Percentiles rank a stretch among this genome's conserved stretches.
Conservation (phyloP, 2,329 filamentous ascomycete genomes). For the Coccinonectria pachysandricola region DNA sequence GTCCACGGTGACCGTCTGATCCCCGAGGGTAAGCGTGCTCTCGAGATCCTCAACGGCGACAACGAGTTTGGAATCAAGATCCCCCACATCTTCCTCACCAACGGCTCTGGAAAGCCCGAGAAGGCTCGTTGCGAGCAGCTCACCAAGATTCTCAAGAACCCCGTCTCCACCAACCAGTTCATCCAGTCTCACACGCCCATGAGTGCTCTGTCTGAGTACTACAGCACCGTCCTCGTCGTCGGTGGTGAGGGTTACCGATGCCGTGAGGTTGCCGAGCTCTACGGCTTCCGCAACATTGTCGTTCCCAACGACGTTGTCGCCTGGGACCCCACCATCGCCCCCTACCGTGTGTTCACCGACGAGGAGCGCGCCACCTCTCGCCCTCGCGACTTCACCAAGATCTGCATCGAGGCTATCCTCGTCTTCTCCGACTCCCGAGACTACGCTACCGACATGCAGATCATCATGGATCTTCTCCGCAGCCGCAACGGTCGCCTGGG, state of each 20-base stretch:
- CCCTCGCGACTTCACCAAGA: slow-evolving; percentile 61
- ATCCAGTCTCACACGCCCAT: slow-evolving; percentile 72
- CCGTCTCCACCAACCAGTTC: slow-evolving; percentile 42
- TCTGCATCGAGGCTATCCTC: slow-evolving; percentile 77
- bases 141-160: slow-evolving; percentile 31
- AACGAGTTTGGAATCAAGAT: slow-evolving; percentile 69
- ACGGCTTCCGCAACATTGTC: slow-evolving; percentile 70
- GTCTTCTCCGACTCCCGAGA: slow-evolving; percentile 89
- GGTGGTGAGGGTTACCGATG: slow-evolving; percentile 68
- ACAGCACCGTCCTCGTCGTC: slow-evolving; percentile 64
- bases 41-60: slow-evolving; percentile 61
- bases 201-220: slow-evolving; percentile 66
- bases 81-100: slow-evolving; percentile 85
- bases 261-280: slow-evolving; percentile 39
- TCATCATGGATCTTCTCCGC: slow-evolving; percentile 70
- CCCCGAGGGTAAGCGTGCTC: slow-evolving; percentile 60
- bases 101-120: slow-evolving; percentile 87
- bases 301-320: slow-evolving; percentile 72
- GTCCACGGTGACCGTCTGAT: slow-evolving; percentile 70
- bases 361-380: slow-evolving; percentile 54
- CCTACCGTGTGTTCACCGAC: slow-evolving; percentile 59
- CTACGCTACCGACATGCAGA: slow-evolving; percentile 76
- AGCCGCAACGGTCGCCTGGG: slow-evolving; percentile 67
- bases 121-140: slow-evolving; percentile 73
- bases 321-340: slow-evolving; percentile 65